Conservation (phyloP, 2,329 filamentous ascomycete genomes). For the Penicillium digitatum region DNA sequence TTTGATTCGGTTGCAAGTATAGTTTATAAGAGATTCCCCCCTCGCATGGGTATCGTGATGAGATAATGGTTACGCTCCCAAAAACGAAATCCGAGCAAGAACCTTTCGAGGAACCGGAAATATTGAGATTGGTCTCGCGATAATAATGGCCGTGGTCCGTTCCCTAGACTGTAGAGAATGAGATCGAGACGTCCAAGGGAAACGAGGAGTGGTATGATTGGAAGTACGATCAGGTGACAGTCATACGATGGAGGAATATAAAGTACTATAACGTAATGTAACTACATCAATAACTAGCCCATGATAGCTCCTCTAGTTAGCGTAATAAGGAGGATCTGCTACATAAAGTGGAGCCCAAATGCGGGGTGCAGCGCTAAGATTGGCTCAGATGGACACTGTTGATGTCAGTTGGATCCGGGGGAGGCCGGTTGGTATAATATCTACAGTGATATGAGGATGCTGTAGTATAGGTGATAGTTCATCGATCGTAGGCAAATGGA, state of each 20-base stretch:
- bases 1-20: neutral
- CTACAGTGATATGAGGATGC: neutral
- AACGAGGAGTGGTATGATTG: neutral
- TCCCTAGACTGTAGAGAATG: no score
- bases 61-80: no score
- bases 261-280: no score
- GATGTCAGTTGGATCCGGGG: constrained; percentile 25
- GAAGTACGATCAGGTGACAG: neutral
- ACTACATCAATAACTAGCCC: no score
- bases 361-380: constrained; percentile 36
- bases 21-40: neutral
- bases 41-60: no score
- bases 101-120: no score
- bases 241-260: neutral
- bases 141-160: no score
- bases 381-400: constrained; percentile 18
- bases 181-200: no score
- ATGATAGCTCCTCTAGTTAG: no score
- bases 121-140: no score
- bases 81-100: no score
- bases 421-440: constrained; percentile 1
- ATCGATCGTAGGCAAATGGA: no score
- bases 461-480: neutral
- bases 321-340: constrained; percentile 5
- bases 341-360: constrained; percentile 26